Percentiles rank a stretch among this genome's conserved stretches.
phyloP scores from a whole-genome alignment of 495 filamentous ascomycete species.

The Glarea lozoyensis region DNA sequence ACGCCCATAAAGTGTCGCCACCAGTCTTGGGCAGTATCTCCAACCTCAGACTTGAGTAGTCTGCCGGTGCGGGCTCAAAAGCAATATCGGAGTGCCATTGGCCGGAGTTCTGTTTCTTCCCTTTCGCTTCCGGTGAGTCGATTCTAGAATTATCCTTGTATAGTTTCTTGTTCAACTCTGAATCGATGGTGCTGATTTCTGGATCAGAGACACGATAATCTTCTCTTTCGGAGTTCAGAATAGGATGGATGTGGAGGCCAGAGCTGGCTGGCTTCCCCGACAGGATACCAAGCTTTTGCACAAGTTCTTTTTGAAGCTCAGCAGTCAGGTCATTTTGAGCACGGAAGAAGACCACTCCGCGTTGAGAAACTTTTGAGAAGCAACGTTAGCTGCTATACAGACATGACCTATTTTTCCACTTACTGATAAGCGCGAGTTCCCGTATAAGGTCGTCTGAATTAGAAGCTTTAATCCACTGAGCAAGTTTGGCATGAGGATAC shows the following conservation, averaged over 20 bases:
- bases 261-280: conserved; percentile 60
- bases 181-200: conserved; percentile 68
- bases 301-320: conserved; percentile 61
- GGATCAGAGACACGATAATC: conserved; percentile 48
- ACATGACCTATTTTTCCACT: conserved; percentile 34
- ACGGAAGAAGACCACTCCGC: conserved; percentile 78
- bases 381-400: too few relatives aligned
- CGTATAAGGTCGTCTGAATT: conserved; percentile 59
- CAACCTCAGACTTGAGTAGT: conserved; percentile 55
- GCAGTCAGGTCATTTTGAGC: conserved; percentile 57
- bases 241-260: conserved; percentile 63
- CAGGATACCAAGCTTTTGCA: conserved; percentile 54
- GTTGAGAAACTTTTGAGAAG: conserved; percentile 66
- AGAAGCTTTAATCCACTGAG: conserved; percentile 47
- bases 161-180: conserved; percentile 45
- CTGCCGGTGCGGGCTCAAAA: conserved; percentile 56
- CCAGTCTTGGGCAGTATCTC: conserved; percentile 58
- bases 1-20: conserved; percentile 68
- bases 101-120: conserved; percentile 31
- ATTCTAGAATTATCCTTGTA: conserved; percentile 30
- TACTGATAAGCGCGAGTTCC: conserved; percentile 60
- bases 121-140: conserved; percentile 13
- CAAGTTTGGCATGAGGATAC: conserved; percentile 48
- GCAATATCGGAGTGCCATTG: conserved; percentile 63
- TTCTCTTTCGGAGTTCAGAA: conserved; percentile 54